Evolutionary conservation across 257 asterid genomes (phyloP).

Genomic region (Euphrasia confusa): DNA sequence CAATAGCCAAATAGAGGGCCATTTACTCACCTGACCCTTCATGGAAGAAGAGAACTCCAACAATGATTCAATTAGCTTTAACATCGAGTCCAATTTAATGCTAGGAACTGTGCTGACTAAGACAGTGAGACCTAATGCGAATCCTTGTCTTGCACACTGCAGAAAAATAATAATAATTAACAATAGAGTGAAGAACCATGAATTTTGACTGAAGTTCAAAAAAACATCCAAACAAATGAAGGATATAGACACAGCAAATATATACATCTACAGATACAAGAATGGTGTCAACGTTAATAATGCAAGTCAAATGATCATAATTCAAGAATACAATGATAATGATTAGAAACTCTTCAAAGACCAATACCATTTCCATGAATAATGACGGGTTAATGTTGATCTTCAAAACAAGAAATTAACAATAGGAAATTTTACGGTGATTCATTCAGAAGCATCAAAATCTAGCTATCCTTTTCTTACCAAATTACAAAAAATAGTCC

Average conservation of each 20-base stretch:
- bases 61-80: conserved; percentile 68
- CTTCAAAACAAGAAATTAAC: neutral
- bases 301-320: neutral
- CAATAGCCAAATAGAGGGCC: neutral
- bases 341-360: conserved; percentile 5
- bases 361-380: conserved; percentile 3
- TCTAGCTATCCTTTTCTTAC: no score
- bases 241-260: neutral
- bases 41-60: conserved; percentile 84
- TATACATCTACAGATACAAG: neutral
- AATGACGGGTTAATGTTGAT: neutral
- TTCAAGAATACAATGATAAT: neutral
- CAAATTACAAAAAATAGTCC: no score
- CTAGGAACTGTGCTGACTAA: conserved; percentile 61
- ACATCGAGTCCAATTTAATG: conserved; percentile 65
- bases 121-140: conserved; percentile 78
- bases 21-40: conserved; percentile 91
- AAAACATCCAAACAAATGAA: neutral
- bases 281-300: no score
- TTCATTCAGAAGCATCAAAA: no score
- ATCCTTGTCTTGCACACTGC: conserved; percentile 99
- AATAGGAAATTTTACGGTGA: neutral
- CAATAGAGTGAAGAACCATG: conserved; percentile 3
- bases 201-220: neutral
- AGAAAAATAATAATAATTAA: neutral